These are phyloP conservation scores for Corrigiola litoralis DNA, from an alignment of 179 eudicot species.

Conservation along the genomic window DNA sequence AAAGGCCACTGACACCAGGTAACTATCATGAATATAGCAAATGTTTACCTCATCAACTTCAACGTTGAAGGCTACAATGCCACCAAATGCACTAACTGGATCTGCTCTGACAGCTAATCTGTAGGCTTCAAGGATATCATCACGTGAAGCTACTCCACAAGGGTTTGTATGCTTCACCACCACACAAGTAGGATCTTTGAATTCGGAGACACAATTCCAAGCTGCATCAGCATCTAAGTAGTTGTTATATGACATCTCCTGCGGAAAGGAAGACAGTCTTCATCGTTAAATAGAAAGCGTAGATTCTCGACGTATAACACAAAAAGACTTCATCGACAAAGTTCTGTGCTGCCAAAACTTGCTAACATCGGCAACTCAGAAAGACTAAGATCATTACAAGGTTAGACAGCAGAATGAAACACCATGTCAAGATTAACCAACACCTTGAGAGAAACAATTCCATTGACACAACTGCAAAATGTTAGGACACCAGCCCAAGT, in stretches of 20 bases:
- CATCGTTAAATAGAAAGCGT: not conserved
- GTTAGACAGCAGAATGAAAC: too few relatives aligned
- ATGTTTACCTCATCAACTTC: conserved; percentile 83
- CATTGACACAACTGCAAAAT: too few relatives aligned
- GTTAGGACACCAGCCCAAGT: too few relatives aligned
- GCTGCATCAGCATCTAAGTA: conserved; percentile 99
- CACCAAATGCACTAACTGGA: conserved; percentile 98
- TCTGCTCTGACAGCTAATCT: conserved; percentile 90
- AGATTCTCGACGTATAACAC: not conserved
- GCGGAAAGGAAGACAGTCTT: conserved; percentile 27
- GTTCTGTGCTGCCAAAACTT: not conserved
- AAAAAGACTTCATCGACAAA: too few relatives aligned
- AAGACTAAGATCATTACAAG: not conserved
- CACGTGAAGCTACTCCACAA: conserved; percentile 98
- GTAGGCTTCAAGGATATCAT: conserved; percentile 83
- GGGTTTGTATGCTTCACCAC: conserved; percentile 98
- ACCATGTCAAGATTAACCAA: too few relatives aligned
- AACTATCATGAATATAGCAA: not conserved
- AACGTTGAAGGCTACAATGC: conserved; percentile 93
- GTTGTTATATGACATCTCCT: conserved; percentile 99
- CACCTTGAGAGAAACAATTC: too few relatives aligned
- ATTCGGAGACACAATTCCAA: conserved; percentile 97
- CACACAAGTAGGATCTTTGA: conserved; percentile 86
- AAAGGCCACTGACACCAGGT: not conserved
- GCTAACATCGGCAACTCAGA: not conserved